Evolutionary conservation across 805 yeast species (phyloP).

Genomic region (Saccharomycopsis malanga): DNA sequence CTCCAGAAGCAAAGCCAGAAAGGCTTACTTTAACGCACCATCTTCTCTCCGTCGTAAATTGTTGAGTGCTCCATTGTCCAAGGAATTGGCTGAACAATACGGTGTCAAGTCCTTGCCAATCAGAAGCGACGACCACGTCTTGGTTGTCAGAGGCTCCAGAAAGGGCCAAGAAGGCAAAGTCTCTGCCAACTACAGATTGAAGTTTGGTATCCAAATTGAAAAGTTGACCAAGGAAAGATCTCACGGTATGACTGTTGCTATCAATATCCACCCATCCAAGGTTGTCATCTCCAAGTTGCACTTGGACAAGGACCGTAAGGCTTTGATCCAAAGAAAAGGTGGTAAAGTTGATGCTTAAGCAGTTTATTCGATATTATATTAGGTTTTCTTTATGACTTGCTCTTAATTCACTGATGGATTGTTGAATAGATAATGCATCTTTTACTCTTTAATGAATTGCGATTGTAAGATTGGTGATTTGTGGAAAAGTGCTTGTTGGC

Average conservation of each 20-base stretch:
- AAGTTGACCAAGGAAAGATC: constrained; percentile 97
- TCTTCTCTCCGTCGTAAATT: constrained; percentile 90
- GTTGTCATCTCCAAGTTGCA: constrained; percentile 97
- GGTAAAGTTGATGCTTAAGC: constrained; percentile 65
- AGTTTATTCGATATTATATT: neutral
- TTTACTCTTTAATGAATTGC: no score
- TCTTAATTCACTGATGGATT: neutral
- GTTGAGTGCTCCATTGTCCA: constrained; percentile 97
- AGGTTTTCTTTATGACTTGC: neutral
- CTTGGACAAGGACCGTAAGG: constrained; percentile 99
- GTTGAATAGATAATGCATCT: no score
- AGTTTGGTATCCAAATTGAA: constrained; percentile 93
- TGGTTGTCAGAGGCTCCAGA: constrained; percentile 96
- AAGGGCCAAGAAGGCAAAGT: constrained; percentile 99
- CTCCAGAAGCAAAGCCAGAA: constrained; percentile 99
- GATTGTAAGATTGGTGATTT: no score
- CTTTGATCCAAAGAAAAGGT: constrained; percentile 94
- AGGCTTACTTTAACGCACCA: constrained; percentile 98
- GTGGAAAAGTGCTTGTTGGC: no score
- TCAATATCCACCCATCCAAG: constrained; percentile 97
- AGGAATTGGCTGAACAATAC: constrained; percentile 97
- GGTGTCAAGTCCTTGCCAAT: constrained; percentile 92
- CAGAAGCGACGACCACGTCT: constrained; percentile 95
- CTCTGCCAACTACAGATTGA: constrained; percentile 97
- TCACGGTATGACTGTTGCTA: constrained; percentile 94